These are phyloP conservation scores for Lactifluus piperatus DNA, from an alignment of 768 basidiomycete species.

Conservation along the genomic window DNA sequence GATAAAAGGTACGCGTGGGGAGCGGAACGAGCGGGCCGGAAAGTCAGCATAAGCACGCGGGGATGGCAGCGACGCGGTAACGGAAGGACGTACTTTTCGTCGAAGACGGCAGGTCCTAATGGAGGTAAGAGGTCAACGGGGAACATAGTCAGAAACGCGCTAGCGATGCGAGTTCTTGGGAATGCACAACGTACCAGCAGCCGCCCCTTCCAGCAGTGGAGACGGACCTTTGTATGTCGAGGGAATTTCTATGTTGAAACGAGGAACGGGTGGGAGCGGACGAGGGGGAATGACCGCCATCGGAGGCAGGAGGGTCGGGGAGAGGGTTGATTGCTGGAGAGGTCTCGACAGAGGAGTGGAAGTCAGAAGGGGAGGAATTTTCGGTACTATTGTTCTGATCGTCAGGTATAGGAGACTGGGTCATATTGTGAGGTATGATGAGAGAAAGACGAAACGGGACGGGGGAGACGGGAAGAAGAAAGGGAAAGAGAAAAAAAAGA, in stretches of 20 bases:
- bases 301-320: slow-evolving; percentile 6
- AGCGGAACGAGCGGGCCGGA: slow-evolving; percentile 16
- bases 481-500: slow-evolving; percentile 3
- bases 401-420: slow-evolving; percentile 16
- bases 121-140: background rate
- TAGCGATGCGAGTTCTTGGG: background rate
- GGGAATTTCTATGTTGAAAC: slow-evolving; percentile 12
- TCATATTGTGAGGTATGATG: slow-evolving; percentile 5
- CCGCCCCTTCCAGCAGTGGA: slow-evolving; percentile 19
- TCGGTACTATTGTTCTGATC: slow-evolving; percentile 11
- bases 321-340: slow-evolving; percentile 15
- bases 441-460: background rate
- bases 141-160: background rate
- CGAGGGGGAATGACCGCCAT: slow-evolving; percentile 13
- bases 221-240: slow-evolving; percentile 15
- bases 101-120: slow-evolving; percentile 75
- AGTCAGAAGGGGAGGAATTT: slow-evolving; percentile 18
- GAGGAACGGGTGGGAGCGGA: slow-evolving; percentile 6
- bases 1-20: background rate
- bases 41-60: slow-evolving; percentile 13
- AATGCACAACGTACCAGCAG: slow-evolving; percentile 17
- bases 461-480: background rate
- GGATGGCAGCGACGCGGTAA: slow-evolving; percentile 1
- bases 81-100: slow-evolving; percentile 54
- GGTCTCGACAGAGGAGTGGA: slow-evolving; percentile 18